A percentile compares a stretch with the other conserved stretches of the same genome.
Conservation (phyloP, 495 filamentous ascomycete genomes). For the Penicillium argentinense region DNA sequence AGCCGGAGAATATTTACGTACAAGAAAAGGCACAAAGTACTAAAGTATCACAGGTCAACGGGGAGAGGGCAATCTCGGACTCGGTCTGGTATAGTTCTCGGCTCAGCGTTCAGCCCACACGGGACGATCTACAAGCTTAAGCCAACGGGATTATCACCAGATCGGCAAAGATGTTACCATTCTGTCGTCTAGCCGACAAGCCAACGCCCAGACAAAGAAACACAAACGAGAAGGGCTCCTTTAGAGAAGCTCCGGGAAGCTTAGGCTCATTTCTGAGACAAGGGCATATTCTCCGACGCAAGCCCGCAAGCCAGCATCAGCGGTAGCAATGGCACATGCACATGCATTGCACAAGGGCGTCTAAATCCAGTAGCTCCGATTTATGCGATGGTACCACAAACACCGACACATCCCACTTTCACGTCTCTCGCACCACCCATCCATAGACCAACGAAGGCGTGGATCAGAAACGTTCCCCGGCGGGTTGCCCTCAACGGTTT, state of each 20-base stretch:
- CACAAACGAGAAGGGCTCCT: neutral
- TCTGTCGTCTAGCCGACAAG: slow-evolving; percentile 1
- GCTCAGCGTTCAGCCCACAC: neutral
- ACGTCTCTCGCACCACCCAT: neutral
- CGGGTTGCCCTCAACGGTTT: slow-evolving; percentile 9
- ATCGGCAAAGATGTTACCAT: slow-evolving; percentile 1
- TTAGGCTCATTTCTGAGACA: neutral
- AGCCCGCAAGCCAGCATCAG: neutral
- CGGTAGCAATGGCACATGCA: neutral
- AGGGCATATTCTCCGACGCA: slow-evolving; percentile 1
- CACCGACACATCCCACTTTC: neutral
- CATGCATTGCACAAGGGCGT: neutral
- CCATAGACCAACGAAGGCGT: neutral
- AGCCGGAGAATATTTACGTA: slow-evolving; percentile 1
- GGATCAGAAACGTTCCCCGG: neutral
- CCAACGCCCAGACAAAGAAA: neutral
- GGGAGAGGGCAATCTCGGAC: no score
- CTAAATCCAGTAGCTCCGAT: neutral
- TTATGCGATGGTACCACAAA: neutral
- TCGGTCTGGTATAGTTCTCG: no score
- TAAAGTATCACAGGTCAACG: no score
- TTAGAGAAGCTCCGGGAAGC: neutral
- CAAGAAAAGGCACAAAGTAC: neutral
- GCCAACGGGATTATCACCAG: slow-evolving; percentile 1
- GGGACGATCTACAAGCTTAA: slow-evolving; percentile 1